phyloP scores from a whole-genome alignment of 306 rosid species.

The Quillaja saponaria region DNA sequence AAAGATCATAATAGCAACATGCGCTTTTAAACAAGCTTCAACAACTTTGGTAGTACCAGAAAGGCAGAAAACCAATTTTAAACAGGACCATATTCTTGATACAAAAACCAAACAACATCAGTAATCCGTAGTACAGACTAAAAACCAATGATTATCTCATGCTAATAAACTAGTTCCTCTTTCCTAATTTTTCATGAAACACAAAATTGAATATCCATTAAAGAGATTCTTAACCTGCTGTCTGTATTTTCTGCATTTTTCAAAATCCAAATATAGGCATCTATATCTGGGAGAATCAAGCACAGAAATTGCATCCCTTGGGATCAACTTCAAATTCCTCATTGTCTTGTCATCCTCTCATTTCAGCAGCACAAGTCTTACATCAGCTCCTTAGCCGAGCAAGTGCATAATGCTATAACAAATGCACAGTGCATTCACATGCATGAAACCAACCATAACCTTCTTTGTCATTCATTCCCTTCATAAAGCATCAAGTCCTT shows the following conservation, averaged over 20 bases:
- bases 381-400: background rate
- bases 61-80: too few relatives aligned
- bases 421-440: constrained; percentile 21
- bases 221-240: constrained; percentile 68
- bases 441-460: constrained; percentile 15
- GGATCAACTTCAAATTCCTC: too few relatives aligned
- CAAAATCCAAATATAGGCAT: too few relatives aligned
- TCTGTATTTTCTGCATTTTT: constrained; percentile 40
- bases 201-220: constrained; percentile 37
- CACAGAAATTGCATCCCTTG: too few relatives aligned
- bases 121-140: background rate
- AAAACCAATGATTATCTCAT: constrained; percentile 53
- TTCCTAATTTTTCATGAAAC: too few relatives aligned
- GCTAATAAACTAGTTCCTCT: constrained; percentile 44
- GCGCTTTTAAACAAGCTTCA: constrained; percentile 38
- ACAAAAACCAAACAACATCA: background rate
- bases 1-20: constrained; percentile 45
- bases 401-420: too few relatives aligned
- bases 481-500: constrained; percentile 16
- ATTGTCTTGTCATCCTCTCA: constrained; percentile 16
- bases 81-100: constrained; percentile 35
- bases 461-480: background rate
- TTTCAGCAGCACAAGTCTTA: too few relatives aligned
- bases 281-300: too few relatives aligned
- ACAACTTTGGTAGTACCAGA: constrained; percentile 31